phyloP scores from a whole-genome alignment of 352 stramenopile genomes.

The Globisporangium camurandrum region DNA sequence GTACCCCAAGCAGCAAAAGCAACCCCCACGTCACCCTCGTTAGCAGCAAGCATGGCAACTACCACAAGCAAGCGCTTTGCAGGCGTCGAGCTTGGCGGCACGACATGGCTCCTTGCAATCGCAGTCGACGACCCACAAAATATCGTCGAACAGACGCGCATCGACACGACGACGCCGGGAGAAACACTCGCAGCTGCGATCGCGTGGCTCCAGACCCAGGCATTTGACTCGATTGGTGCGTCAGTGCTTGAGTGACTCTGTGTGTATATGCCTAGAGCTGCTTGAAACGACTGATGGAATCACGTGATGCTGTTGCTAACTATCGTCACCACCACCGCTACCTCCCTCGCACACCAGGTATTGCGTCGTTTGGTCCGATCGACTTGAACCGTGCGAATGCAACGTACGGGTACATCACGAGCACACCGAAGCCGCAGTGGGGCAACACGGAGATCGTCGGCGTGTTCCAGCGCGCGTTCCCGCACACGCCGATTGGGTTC shows the following conservation, averaged over 20 bases:
- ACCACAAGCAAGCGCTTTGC: too few relatives aligned
- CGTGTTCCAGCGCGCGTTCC: constrained; percentile 69
- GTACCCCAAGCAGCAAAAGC: too few relatives aligned
- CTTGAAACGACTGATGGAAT: not conserved
- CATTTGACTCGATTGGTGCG: constrained; percentile 68
- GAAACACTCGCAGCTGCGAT: constrained; percentile 78
- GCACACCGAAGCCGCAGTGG: constrained; percentile 93
- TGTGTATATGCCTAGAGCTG: too few relatives aligned
- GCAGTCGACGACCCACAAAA: constrained; percentile 83
- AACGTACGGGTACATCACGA: constrained; percentile 94
- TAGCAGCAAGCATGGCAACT: too few relatives aligned
- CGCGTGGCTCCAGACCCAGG: constrained; percentile 76
- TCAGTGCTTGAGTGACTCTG: too few relatives aligned
- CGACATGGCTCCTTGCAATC: constrained; percentile 91
- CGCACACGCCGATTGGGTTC: constrained; percentile 77
- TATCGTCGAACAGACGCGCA: constrained; percentile 76
- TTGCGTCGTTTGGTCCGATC: constrained; percentile 93
- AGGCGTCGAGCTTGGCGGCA: constrained; percentile 92
- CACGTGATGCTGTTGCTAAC: not conserved
- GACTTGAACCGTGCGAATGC: constrained; percentile 73
- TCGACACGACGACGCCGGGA: constrained; percentile 81
- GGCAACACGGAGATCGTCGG: constrained; percentile 71
- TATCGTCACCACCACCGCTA: not conserved
- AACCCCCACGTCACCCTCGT: too few relatives aligned
- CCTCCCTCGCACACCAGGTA: constrained; percentile 32